These are phyloP conservation scores for Pseudotsuga menziesii DNA, from an alignment of 75 land plant genomes.

Conservation along the genomic window DNA sequence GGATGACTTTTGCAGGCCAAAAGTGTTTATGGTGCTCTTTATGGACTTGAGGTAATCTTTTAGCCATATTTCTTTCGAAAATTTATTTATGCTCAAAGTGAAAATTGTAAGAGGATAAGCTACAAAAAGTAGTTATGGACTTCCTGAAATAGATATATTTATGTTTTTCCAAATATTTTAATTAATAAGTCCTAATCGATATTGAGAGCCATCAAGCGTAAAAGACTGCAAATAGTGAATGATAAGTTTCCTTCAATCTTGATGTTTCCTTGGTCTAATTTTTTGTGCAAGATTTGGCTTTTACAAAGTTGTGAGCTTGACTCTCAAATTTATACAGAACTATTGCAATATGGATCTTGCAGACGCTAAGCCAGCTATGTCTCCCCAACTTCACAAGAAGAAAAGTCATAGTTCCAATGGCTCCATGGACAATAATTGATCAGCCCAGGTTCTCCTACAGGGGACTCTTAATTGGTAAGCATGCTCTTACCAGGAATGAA, in stretches of 20 bases:
- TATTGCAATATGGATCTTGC: constrained; percentile 8
- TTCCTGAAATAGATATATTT: too few species aligned
- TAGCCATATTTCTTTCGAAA: neutral
- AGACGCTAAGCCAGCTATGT: constrained; percentile 41
- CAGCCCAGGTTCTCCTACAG: constrained; percentile 30
- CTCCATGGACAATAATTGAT: constrained; percentile 27
- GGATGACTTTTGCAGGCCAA: constrained; percentile 22
- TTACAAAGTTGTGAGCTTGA: neutral
- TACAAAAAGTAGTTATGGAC: neutral
- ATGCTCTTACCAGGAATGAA: neutral
- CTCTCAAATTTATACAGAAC: neutral
- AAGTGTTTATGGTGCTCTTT: constrained; percentile 38
- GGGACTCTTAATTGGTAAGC: constrained; percentile 39
- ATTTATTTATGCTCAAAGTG: neutral
- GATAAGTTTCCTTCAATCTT: neutral
- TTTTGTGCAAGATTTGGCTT: neutral
- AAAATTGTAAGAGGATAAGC: constrained; percentile 1
- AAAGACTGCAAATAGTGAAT: neutral
- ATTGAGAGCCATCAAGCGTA: neutral
- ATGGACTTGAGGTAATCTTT: constrained; percentile 33
- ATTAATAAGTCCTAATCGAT: too few species aligned
- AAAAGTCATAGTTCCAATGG: constrained; percentile 13
- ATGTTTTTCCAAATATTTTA: too few species aligned
- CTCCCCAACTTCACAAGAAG: constrained; percentile 12
- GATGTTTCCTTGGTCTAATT: neutral